phyloP scores from a whole-genome alignment of 1,139 yeast genomes.

The Sugiyamaella neomexicana region DNA sequence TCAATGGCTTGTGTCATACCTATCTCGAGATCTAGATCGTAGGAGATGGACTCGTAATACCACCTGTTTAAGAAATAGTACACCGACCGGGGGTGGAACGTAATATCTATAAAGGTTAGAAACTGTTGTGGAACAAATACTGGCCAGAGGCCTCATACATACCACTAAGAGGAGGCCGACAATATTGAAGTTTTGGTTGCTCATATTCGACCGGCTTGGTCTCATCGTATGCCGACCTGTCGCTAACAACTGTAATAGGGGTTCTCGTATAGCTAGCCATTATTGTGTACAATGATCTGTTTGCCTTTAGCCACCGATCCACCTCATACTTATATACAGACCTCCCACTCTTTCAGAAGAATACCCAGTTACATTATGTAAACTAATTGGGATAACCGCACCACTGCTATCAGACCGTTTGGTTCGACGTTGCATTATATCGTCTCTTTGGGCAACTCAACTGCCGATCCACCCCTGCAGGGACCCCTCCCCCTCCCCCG shows the following conservation, averaged over 20 bases:
- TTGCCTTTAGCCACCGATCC: no score
- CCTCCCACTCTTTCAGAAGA: no score
- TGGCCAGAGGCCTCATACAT: not conserved
- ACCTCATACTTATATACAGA: no score
- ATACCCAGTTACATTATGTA: no score
- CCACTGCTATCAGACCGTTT: no score
- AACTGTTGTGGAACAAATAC: not conserved
- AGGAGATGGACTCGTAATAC: slow-evolving; percentile 5
- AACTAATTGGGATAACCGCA: no score
- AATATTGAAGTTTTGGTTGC: slow-evolving; percentile 23
- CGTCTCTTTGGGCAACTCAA: no score
- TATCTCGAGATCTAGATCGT: slow-evolving; percentile 5
- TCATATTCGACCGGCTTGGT: slow-evolving; percentile 23
- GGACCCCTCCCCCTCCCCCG: no score
- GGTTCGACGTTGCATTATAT: no score
- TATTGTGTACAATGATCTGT: no score
- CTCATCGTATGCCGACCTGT: not conserved
- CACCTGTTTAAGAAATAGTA: slow-evolving; percentile 10
- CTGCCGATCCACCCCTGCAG: no score
- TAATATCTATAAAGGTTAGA: slow-evolving; percentile 5
- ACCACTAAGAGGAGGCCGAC: slow-evolving; percentile 20
- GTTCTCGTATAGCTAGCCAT: slow-evolving; percentile 16
- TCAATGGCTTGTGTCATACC: not conserved
- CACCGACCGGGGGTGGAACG: slow-evolving; percentile 5
- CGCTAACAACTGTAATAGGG: slow-evolving; percentile 15